These are phyloP conservation scores for Brassica cretica DNA, from an alignment of 345 rosid species.

Conservation along the genomic window DNA sequence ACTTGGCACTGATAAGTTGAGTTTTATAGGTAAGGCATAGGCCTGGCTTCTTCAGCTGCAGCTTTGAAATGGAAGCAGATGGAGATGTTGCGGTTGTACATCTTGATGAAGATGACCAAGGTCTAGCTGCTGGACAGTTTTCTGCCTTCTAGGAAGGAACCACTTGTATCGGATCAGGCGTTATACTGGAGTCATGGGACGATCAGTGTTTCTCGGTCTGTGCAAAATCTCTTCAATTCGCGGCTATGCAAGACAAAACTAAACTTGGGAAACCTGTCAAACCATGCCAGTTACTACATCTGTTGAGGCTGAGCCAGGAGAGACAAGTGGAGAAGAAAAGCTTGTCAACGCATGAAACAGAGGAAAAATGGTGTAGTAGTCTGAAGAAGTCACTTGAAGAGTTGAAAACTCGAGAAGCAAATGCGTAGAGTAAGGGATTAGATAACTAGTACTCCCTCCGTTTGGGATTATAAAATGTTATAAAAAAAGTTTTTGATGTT, in stretches of 20 bases:
- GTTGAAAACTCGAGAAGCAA: background rate
- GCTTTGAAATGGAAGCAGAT: slow-evolving; percentile 45
- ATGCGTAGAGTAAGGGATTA: background rate
- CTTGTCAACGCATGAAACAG: slow-evolving; percentile 29
- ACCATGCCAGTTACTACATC: slow-evolving; percentile 42
- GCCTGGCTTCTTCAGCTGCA: slow-evolving; percentile 73
- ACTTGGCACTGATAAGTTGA: background rate
- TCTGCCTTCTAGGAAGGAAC: slow-evolving; percentile 75
- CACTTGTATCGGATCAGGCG: slow-evolving; percentile 78
- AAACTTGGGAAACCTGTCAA: slow-evolving; percentile 87
- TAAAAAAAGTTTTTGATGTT: too few species aligned
- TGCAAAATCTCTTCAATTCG: slow-evolving; percentile 72
- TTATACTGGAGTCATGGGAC: slow-evolving; percentile 82
- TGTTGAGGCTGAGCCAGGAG: slow-evolving; percentile 8
- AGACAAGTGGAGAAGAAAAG: slow-evolving; percentile 26
- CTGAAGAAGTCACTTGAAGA: slow-evolving; percentile 10
- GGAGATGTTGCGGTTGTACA: slow-evolving; percentile 60
- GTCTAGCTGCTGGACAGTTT: slow-evolving; percentile 93
- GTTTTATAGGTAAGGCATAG: slow-evolving; percentile 83
- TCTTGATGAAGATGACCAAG: slow-evolving; percentile 81
- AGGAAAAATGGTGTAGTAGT: slow-evolving; percentile 12
- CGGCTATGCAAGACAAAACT: slow-evolving; percentile 72
- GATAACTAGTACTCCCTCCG: background rate
- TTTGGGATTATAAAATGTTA: too few species aligned
- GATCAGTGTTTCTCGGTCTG: slow-evolving; percentile 81